Evolutionary conservation across 139 green algal genomes (phyloP).

Genomic region (Micromonas pusilla): DNA sequence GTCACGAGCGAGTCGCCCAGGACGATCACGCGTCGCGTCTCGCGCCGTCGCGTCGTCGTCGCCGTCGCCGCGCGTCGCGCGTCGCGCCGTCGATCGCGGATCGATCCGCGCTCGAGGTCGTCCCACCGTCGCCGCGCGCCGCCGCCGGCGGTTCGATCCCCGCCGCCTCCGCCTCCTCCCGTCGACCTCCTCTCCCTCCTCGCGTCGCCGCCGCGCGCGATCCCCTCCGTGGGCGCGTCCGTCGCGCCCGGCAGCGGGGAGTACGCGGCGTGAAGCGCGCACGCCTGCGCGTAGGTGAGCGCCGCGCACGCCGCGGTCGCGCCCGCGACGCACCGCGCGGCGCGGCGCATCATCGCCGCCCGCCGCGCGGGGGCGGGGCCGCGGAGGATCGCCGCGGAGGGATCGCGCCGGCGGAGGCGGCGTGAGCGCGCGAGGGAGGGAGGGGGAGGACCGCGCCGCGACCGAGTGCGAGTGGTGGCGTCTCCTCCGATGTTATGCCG

Average conservation of each 20-base stretch:
- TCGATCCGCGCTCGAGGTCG: no score
- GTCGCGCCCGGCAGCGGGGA: no score
- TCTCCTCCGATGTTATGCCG: not conserved
- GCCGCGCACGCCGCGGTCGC: not conserved
- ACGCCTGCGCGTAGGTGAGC: no score
- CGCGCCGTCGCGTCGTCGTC: not conserved
- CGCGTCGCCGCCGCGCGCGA: no score
- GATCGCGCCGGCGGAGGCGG: not conserved
- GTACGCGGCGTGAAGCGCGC: no score
- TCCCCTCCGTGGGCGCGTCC: no score
- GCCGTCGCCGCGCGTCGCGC: not conserved
- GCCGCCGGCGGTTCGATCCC: no score
- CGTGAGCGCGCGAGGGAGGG: not conserved
- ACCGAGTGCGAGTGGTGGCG: not conserved
- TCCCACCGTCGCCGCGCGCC: no score
- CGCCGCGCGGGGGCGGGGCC: not conserved
- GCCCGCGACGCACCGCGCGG: not conserved
- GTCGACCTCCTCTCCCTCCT: no score
- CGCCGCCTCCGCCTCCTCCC: no score
- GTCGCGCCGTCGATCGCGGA: not conserved
- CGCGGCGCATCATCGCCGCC: not conserved
- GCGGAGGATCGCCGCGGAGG: not conserved
- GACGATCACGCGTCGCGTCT: not conserved
- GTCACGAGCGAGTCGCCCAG: conserved; percentile 1
- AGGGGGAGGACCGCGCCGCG: not conserved